Evolutionary conservation across 805 yeast genomes (phyloP), one percentile per base, ranked within the genome.

Genomic region (Ogataea allantospora): DNA sequence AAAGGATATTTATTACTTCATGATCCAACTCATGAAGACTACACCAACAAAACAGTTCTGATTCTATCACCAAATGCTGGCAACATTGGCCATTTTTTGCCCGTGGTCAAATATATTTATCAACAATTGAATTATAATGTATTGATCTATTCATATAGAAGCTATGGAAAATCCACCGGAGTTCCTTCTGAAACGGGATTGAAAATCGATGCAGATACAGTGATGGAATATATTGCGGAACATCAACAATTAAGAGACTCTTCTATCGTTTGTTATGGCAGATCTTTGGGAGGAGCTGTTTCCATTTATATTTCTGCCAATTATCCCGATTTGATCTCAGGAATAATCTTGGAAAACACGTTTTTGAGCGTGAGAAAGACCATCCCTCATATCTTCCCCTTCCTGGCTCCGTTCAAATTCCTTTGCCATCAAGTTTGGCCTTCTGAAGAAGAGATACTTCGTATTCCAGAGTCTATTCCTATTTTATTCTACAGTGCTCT

Each of bases 271-370:
- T 66, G 88, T 7, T 88, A 88, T 56, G 98, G 98, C 2, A 70
- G 97, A 33, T 86, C 96, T 7, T 65, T 91, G 9, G 99, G 99
- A 23, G 98, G 98, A 3, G 99, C 98, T 0, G 96, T 86, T 23
- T 88, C 95, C 6, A 75, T 88, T 13, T 84, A 88, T 62, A 73
- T 88, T 36, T 88, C 93, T 0, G 70, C 87, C 2, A 70, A 70
- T 15, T 74, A 71, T 51, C 66, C 78, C 2, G 51, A 60, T 1
- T 42, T 68, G 20, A 65, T 87, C 10, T 69, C 70, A 38, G 96
- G 83, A 2, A 50, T 89, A 7, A 72, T 93, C 2, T 60, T 91
- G 23, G 99, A 91, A 54, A 91, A 91, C 59, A 88, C 98, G 1
- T 91, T 91, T 46, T 63, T 87, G 35, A 77, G 82, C 36, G 75